phyloP scores from a whole-genome alignment of 352 stramenopile species.

The Phytophthora pseudosyringae region DNA sequence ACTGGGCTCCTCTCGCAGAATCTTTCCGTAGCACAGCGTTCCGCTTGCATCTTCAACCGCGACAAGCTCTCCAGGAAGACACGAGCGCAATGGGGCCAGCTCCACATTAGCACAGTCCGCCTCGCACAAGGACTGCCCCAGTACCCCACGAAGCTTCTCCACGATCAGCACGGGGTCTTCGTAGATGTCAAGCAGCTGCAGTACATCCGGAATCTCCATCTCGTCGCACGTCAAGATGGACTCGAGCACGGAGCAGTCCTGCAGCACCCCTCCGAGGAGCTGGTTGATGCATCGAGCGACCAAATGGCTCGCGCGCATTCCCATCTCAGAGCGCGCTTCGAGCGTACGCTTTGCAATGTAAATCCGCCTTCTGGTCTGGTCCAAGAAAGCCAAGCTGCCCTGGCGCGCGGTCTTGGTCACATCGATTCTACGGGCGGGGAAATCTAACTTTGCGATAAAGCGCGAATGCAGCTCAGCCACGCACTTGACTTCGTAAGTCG shows the following conservation, averaged over 20 bases:
- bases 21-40: slow-evolving; percentile 66
- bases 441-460: slow-evolving; percentile 68
- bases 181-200: slow-evolving; percentile 71
- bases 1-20: slow-evolving; percentile 52
- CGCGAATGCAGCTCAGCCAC: slow-evolving; percentile 60
- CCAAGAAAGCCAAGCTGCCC: slow-evolving; percentile 70
- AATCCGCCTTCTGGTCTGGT: slow-evolving; percentile 43
- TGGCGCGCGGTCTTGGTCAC: slow-evolving; percentile 63
- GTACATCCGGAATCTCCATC: slow-evolving; percentile 50
- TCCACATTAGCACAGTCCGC: slow-evolving; percentile 57
- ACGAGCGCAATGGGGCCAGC: slow-evolving; percentile 69
- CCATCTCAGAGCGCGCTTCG: slow-evolving; percentile 28
- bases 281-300: slow-evolving; percentile 77
- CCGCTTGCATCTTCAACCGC: slow-evolving; percentile 54
- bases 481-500: slow-evolving; percentile 53
- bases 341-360: slow-evolving; percentile 61
- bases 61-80: slow-evolving; percentile 71
- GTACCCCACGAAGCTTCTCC: slow-evolving; percentile 69
- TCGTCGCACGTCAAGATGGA: slow-evolving; percentile 68
- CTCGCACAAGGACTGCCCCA: slow-evolving; percentile 60
- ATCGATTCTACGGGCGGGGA: slow-evolving; percentile 55
- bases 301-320: slow-evolving; percentile 61
- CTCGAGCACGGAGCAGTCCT: slow-evolving; percentile 70
- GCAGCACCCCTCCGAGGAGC: slow-evolving; percentile 59
- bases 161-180: slow-evolving; percentile 66